Percentiles rank a stretch among this genome's conserved stretches.
Evolutionary conservation across 169 alveolate genomes (phyloP).

Genomic region (Babesia ovata): DNA sequence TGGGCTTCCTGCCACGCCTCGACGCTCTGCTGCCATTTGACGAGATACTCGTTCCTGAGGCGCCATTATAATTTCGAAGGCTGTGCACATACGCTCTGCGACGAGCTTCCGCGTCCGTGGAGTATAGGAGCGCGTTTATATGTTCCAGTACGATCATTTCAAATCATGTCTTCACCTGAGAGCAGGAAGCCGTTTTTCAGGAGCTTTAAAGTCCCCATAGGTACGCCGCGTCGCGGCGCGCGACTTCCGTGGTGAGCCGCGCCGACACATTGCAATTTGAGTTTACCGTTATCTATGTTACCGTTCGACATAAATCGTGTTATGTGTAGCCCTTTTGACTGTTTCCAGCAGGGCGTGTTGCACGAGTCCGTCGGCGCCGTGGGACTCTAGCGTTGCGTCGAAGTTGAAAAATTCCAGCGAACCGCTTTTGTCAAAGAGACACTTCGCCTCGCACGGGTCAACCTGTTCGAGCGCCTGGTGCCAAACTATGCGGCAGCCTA

Average conservation of each 20-base stretch:
- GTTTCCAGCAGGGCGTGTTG: slow-evolving; percentile 55
- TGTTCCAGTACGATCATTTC: slow-evolving; percentile 58
- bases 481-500: slow-evolving; percentile 63
- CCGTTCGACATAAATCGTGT: slow-evolving; percentile 1
- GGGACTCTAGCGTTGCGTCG: slow-evolving; percentile 31
- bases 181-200: no score
- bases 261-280: not conserved
- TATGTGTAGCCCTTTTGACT: slow-evolving; percentile 30
- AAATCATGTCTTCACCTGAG: slow-evolving; percentile 8
- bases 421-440: slow-evolving; percentile 43
- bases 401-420: slow-evolving; percentile 57
- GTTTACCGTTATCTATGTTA: not conserved
- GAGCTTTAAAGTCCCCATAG: slow-evolving; percentile 10
- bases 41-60: slow-evolving; percentile 41
- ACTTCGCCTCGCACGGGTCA: slow-evolving; percentile 64
- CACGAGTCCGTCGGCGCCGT: slow-evolving; percentile 30
- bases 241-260: not conserved
- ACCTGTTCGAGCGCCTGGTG: slow-evolving; percentile 44
- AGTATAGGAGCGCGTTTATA: slow-evolving; percentile 41
- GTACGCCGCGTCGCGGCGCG: slow-evolving; percentile 10
- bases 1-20: slow-evolving; percentile 69
- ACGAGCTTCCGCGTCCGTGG: slow-evolving; percentile 55
- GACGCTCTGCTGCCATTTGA: slow-evolving; percentile 59
- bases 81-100: slow-evolving; percentile 50
- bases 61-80: not conserved